Base-by-base conservation (phyloP, 306 rosid genomes). In the Purshia tridentata region DNA sequence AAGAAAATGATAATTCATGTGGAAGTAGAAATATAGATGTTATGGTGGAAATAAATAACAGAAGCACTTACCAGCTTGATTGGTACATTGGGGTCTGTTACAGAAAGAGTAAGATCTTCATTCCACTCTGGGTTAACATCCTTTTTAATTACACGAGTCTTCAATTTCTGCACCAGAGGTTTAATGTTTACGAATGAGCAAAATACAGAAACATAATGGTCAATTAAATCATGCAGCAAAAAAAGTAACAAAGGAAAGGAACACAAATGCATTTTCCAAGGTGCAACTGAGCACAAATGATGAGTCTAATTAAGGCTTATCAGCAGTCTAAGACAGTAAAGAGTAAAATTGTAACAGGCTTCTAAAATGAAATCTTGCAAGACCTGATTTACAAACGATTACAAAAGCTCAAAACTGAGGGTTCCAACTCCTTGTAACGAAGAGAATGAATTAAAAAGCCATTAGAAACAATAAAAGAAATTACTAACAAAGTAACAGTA, bases 41-140 rank as follows among this genome's bases (percentile, higher is more conserved):
- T 29, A 29, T 29, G 35, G 35, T 29, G 35, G 35, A 2, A 29
- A 29, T 29, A 29, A 71, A 9, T 57, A 57, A 46, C 15, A 22
- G 56, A 73, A 70, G 50, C 3, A 69, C 69, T 87, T 73, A 89
- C 98, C 83, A 95, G 81, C 64, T 49, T 20, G 64, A 95, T 51
- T 2, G 91, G 88, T 13, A 13, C 2, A 66, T 60, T 22, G 0
- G 92, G 84, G 37, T 90, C 90, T 7, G 83, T 83, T 15, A 91
- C 78, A 29, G 99, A 82, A 9, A 95, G 92, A 3, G 99, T 91
- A 29, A 95, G 98, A 23, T 95, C 98, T 83, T 95, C 99, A 65
- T 95, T 84, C 99, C 99, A 95, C 73, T 78, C 93, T 0, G 99
- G 99, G 72, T 91, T 95, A 9, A 91, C 78, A 83, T 90, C 95